Evolutionary conservation across 176 grass and related monocot genomes (phyloP).

Genomic region (Elaeis guineensis): DNA sequence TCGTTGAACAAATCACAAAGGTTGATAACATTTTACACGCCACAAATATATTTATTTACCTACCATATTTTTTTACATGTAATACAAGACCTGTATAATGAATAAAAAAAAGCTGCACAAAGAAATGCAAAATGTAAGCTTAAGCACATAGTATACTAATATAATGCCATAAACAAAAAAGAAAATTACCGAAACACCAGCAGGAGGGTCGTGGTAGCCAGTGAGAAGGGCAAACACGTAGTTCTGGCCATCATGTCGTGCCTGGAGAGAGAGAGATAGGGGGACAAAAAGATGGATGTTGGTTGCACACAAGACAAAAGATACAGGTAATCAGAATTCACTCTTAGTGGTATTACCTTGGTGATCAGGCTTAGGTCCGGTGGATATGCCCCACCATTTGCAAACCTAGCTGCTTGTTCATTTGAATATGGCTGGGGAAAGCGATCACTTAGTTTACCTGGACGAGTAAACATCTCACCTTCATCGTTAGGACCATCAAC

Average conservation of each 20-base stretch:
- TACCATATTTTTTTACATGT: too few species aligned
- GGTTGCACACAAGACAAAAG: constrained; percentile 1
- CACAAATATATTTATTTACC: too few species aligned
- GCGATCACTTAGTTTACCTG: constrained; percentile 88
- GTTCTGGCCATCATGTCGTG: constrained; percentile 91
- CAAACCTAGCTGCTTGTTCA: constrained; percentile 93
- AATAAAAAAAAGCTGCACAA: too few species aligned
- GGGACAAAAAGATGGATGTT: constrained; percentile 7
- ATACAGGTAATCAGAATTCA: constrained; percentile 8
- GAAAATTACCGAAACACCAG: constrained; percentile 71
- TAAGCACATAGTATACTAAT: too few species aligned
- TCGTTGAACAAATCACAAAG: too few species aligned
- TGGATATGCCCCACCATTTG: constrained; percentile 94
- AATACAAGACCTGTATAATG: too few species aligned
- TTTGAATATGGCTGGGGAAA: constrained; percentile 90
- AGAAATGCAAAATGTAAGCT: too few species aligned
- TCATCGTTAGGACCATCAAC: constrained; percentile 93
- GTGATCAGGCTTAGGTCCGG: constrained; percentile 94
- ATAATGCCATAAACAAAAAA: background rate
- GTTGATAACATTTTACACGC: too few species aligned
- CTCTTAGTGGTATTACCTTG: constrained; percentile 39
- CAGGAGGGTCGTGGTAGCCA: constrained; percentile 96
- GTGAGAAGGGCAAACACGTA: constrained; percentile 96
- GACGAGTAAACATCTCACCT: constrained; percentile 86
- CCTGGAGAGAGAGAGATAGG: constrained; percentile 28